Percentiles rank a stretch among this genome's conserved stretches.
Conservation (phyloP, 1,139 yeast species). For the Suhomyces kunorum region DNA sequence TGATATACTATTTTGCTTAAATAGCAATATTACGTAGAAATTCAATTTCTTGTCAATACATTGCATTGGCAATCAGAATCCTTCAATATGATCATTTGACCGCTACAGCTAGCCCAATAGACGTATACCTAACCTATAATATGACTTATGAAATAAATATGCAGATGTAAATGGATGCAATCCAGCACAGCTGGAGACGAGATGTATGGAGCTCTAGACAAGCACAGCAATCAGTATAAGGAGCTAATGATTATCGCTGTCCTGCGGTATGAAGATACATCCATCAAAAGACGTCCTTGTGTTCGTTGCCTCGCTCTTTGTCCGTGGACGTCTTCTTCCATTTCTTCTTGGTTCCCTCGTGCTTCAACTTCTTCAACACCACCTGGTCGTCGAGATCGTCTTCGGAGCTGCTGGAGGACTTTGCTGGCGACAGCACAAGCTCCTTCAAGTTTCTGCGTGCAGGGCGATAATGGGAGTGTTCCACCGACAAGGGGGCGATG, state of each 20-base stretch:
- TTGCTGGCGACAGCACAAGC: constrained; percentile 10
- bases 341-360: constrained; percentile 12
- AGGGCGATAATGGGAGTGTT: constrained; percentile 7
- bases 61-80: not conserved
- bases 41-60: no score
- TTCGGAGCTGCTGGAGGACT: constrained; percentile 11
- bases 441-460: constrained; percentile 2
- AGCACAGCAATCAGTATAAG: no score
- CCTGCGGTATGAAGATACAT: no score
- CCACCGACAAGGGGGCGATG: constrained; percentile 48
- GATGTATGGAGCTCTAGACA: not conserved
- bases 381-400: constrained; percentile 12
- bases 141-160: constrained; percentile 4
- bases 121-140: constrained; percentile 1
- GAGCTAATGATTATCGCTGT: no score
- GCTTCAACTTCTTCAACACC: constrained; percentile 9
- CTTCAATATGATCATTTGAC: not conserved
- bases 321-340: constrained; percentile 14
- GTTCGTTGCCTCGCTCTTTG: constrained; percentile 3
- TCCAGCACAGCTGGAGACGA: constrained; percentile 8
- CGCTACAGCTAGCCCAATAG: constrained; percentile 1
- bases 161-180: constrained; percentile 5
- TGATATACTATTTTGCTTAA: no score
- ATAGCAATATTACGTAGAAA: no score
- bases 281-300: not conserved